A percentile compares a stretch with the other conserved stretches of the same genome.
phyloP scores from a whole-genome alignment of 2,329 filamentous ascomycete species.

The Pseudogymnoascus sp. region DNA sequence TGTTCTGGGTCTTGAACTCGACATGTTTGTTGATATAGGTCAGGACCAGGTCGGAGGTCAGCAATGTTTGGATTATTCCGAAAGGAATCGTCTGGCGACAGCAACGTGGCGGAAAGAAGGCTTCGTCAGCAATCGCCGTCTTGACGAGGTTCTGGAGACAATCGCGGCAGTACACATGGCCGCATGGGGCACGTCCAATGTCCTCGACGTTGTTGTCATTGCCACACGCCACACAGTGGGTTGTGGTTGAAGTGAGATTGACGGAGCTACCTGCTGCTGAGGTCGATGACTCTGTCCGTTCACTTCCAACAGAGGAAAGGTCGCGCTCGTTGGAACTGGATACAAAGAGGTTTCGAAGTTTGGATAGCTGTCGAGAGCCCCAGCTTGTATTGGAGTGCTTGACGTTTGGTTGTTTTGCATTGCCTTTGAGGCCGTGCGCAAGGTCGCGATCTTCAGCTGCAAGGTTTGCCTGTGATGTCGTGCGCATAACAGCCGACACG shows the following conservation, averaged over 20 bases:
- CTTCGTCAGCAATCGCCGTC: conserved; percentile 38
- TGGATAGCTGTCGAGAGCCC: neutral
- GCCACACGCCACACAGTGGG: conserved; percentile 14
- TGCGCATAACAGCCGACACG: conserved; percentile 11
- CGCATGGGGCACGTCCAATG: conserved; percentile 27
- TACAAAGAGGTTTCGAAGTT: neutral
- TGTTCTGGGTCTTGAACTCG: conserved; percentile 40
- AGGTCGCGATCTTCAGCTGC: conserved; percentile 14
- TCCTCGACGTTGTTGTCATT: conserved; percentile 14
- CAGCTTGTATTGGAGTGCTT: conserved; percentile 7
- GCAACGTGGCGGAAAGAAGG: conserved; percentile 47
- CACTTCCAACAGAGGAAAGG: neutral
- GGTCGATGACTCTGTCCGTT: conserved; percentile 9
- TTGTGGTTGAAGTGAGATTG: neutral
- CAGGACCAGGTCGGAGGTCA: conserved; percentile 29
- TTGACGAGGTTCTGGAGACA: conserved; percentile 42
- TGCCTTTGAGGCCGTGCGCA: conserved; percentile 13
- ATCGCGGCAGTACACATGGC: conserved; percentile 42
- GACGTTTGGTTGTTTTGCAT: neutral
- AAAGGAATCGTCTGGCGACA: conserved; percentile 37
- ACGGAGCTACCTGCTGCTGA: neutral
- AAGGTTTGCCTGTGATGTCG: conserved; percentile 13
- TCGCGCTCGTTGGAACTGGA: neutral
- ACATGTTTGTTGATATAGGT: conserved; percentile 37
- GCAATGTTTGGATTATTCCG: conserved; percentile 26